Base-by-base conservation (phyloP, 1,284 basidiomycete genomes). In the Pascua sp. region DNA sequence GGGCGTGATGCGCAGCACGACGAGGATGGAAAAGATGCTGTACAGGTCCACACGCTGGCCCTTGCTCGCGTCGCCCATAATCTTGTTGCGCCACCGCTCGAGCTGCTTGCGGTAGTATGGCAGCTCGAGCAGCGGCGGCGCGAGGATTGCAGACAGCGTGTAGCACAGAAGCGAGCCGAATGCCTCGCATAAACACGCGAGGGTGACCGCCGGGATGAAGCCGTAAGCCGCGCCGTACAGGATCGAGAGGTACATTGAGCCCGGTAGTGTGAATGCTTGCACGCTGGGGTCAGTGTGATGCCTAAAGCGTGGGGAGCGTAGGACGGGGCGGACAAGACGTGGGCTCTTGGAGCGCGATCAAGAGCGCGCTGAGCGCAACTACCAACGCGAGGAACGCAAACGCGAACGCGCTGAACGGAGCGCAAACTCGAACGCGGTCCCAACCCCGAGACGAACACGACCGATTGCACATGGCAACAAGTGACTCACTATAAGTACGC, bases 181-280 rank as follows among this genome's bases (percentile, higher is more conserved):
- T 11, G 93, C 91, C 49, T 98, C 90, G 72, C 91, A 93, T 1
- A 88, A 83, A 69, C 94, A 98, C 8, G 90, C 90, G n/a, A 98
- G 82, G 1, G 91, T 87, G 2, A 98, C 82, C 0, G 94, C 94
- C 8, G 87, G 78, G 1, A 90, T 79, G n/a, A 96, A 87, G 40
- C 95, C 94, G 86, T 93, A 98, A 8, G 98, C 87, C 0, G 95
- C 95, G 38, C 95, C 95, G 12, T 90, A 93, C 9, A 98, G 85
- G 70, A 98, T 97, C 51, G 91, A 92, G 59, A 98, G 85, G 75
- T 98, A 98, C 94, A 98, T 98, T 18, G 91, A 95, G 0, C 95
- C 95, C 0, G 95, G 95, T 7, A 98, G 83, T 2, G 91, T 93
- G 77, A 98, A 98, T 0, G 93, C 91, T 81, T 98, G 95, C 5